Evolutionary conservation across 108 stramenopile genomes (phyloP).

Genomic region (Seminavis robusta): DNA sequence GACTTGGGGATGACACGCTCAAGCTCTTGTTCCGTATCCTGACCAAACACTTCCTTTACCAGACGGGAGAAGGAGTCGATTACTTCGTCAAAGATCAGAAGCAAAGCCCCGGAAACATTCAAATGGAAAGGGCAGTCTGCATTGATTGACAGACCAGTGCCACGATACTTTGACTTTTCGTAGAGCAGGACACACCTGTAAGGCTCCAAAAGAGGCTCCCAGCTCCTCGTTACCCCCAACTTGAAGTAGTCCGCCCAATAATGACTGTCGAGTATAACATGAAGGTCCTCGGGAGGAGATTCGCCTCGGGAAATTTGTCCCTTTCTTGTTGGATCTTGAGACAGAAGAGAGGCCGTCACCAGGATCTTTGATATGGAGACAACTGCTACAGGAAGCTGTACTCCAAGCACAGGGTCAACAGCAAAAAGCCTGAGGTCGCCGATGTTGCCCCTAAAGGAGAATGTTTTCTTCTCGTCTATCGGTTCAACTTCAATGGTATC

Average conservation of each 20-base stretch:
- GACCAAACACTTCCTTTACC: slow-evolving; percentile 30
- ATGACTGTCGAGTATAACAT: slow-evolving; percentile 32
- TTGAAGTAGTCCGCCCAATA: slow-evolving; percentile 95
- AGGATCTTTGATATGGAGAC: slow-evolving; percentile 42
- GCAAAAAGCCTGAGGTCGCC: slow-evolving; percentile 52
- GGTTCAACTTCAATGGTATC: slow-evolving; percentile 14
- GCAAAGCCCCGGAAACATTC: slow-evolving; percentile 79
- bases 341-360: slow-evolving; percentile 48
- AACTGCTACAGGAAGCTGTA: slow-evolving; percentile 47
- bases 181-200: slow-evolving; percentile 57
- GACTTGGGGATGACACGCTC: too few species aligned
- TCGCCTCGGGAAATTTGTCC: slow-evolving; percentile 11
- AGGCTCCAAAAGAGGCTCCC: slow-evolving; percentile 94
- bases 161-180: slow-evolving; percentile 58
- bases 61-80: slow-evolving; percentile 41
- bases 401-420: slow-evolving; percentile 78
- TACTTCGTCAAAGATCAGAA: slow-evolving; percentile 79
- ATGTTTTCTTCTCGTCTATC: slow-evolving; percentile 27
- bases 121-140: slow-evolving; percentile 78
- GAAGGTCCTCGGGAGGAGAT: slow-evolving; percentile 33
- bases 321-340: slow-evolving; percentile 5
- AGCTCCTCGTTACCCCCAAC: slow-evolving; percentile 84
- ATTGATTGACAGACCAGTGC: slow-evolving; percentile 63
- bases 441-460: slow-evolving; percentile 45
- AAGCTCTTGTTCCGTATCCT: slow-evolving; percentile 6